A percentile compares a stretch with the other conserved stretches of the same genome.
Conservation (phyloP, 495 filamentous ascomycete species). For the Clavariopsis aquatica region DNA sequence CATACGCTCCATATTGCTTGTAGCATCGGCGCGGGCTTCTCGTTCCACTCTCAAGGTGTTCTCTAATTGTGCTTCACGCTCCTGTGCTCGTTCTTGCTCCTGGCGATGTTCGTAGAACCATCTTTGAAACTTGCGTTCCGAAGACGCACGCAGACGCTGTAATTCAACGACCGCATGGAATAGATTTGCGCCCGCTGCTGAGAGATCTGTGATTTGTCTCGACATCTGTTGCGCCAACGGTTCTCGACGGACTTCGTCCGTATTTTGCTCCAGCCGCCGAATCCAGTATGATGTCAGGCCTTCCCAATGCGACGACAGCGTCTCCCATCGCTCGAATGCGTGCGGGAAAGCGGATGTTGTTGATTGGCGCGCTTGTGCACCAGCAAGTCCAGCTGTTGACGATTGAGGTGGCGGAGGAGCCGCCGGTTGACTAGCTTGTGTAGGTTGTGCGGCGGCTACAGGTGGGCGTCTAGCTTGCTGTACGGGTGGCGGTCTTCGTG, state of each 20-base stretch:
- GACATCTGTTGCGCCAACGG: conserved; percentile 84
- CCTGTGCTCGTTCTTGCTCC: conserved; percentile 82
- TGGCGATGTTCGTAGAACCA: conserved; percentile 96
- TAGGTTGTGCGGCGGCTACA: conserved; percentile 17
- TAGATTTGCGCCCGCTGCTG: conserved; percentile 92
- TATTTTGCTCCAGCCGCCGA: conserved; percentile 83
- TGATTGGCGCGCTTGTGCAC: conserved; percentile 27
- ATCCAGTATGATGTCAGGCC: conserved; percentile 98
- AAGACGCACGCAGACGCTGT: conserved; percentile 91
- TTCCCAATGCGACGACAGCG: conserved; percentile 95
- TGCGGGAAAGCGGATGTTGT: conserved; percentile 73
- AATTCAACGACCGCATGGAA: conserved; percentile 98
- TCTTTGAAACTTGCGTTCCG: conserved; percentile 94
- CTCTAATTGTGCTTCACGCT: conserved; percentile 80
- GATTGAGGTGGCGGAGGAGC: conserved; percentile 19
- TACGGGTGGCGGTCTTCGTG: conserved; percentile 31
- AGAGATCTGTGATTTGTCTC: conserved; percentile 91
- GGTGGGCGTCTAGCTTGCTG: conserved; percentile 33
- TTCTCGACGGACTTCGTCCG: conserved; percentile 76
- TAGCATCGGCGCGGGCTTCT: conserved; percentile 64
- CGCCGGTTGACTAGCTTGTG: conserved; percentile 20
- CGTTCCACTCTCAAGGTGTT: conserved; percentile 71
- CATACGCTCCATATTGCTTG: conserved; percentile 52
- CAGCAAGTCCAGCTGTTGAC: conserved; percentile 11
- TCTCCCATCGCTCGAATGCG: conserved; percentile 97